Evolutionary conservation across 192 early-diverging fungal species (phyloP).

Genomic region (Coemansia sp.): DNA sequence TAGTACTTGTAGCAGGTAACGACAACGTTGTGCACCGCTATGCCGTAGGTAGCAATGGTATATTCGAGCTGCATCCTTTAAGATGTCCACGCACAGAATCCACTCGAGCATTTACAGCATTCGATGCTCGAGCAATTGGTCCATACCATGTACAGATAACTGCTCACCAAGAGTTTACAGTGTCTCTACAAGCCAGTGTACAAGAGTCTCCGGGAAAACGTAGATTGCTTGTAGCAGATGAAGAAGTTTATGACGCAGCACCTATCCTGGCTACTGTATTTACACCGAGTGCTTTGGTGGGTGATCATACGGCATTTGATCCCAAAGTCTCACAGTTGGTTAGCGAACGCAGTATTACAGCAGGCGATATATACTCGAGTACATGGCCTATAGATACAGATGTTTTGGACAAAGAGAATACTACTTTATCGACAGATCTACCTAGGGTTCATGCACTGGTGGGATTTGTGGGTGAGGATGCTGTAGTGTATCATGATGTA

Average conservation of each 20-base stretch:
- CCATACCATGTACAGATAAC: conserved; percentile 44
- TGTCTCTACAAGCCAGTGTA: conserved; percentile 40
- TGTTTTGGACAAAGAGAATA: too few species aligned
- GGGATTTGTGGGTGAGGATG: conserved; percentile 48
- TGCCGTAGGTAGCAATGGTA: conserved; percentile 35
- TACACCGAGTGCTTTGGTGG: conserved; percentile 19
- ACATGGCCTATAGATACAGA: too few species aligned
- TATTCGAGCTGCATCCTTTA: conserved; percentile 43
- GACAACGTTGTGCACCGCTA: conserved; percentile 45
- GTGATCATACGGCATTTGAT: conserved; percentile 43
- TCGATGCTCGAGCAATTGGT: conserved; percentile 41
- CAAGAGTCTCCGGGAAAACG: background rate
- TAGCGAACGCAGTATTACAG: too few species aligned
- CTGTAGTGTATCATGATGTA: conserved; percentile 48
- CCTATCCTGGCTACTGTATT: conserved; percentile 41
- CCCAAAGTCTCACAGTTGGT: conserved; percentile 12
- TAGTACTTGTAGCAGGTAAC: conserved; percentile 45
- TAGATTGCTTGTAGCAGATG: conserved; percentile 38
- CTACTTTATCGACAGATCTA: too few species aligned
- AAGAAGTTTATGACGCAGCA: conserved; percentile 47
- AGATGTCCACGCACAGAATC: conserved; percentile 34
- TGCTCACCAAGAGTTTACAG: conserved; percentile 48
- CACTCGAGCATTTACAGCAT: conserved; percentile 34
- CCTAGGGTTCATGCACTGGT: conserved; percentile 40
- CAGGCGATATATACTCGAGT: too few species aligned